Evolutionary conservation across 1,284 basidiomycete species (phyloP), one percentile per base, ranked within the genome.

Genomic region (Cryptococcus jaspeensis): DNA sequence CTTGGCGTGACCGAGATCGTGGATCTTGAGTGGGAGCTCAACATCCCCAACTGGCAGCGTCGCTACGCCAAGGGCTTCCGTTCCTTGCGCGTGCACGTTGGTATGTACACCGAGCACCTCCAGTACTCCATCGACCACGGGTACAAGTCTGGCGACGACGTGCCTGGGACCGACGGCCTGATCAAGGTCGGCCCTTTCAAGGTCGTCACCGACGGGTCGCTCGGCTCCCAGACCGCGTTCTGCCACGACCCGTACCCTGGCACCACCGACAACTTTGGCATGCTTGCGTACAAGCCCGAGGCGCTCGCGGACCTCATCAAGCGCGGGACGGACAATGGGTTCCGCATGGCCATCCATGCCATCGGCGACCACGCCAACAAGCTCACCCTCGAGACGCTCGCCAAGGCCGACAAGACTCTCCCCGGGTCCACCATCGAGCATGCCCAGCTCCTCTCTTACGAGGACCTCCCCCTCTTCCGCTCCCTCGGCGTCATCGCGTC

Each of bases 11-110:
- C 72, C 2, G 64, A 69, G 50, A 65, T 76, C n/a, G 67, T 72
- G 42, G 74, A 76, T 23, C 62, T 76, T n/a, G 74, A 76, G 58
- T 70, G 70, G 63, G 65, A 61, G 9, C 64, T 66, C 60, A 73
- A 72, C 54, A 63, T 72, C 12, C 35, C 46, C 0, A 53, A 56
- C 23, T 74, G 67, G 68, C 41, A 52, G 43, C 50, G 70, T 4
- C 59, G 73, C 1, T 56, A 60, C 12, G 35, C 50, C n/a, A 62
- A 62, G 28, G 70, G 64, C n/a, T 62, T 72, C 43, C 18, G 58
- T 38, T 42, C 45, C 8, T 63, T 71, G n/a, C 64, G 72, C 4
- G 66, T 75, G 2, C 61, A 69, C 41, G 59, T 65, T 28, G 74
- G 72, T 2, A 65, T 74, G 54, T 76, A 76, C 58, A 58, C 63